Conservation (phyloP, 345 rosid species). For the Populus tremula region DNA sequence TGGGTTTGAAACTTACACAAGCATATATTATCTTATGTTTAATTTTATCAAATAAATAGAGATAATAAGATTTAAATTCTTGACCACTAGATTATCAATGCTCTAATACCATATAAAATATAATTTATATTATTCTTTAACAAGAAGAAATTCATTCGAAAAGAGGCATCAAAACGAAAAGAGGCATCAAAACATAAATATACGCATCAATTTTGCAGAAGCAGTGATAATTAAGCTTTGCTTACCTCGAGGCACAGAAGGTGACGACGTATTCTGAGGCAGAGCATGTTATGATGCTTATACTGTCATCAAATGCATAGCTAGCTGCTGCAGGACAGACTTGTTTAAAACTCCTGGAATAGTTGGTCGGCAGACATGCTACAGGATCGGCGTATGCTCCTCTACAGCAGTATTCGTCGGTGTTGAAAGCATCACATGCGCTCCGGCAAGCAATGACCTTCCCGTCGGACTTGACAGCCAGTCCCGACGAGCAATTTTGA, state of each 20-base stretch:
- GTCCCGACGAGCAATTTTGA: slow-evolving; percentile 43
- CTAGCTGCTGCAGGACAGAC: slow-evolving; percentile 62
- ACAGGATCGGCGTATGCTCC: slow-evolving; percentile 39
- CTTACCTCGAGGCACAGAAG: slow-evolving; percentile 59
- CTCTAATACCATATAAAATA: no score
- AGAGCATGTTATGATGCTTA: slow-evolving; percentile 54
- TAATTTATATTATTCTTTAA: no score
- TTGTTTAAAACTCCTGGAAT: slow-evolving; percentile 53
- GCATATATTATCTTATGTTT: no score
- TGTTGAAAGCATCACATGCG: slow-evolving; percentile 48
- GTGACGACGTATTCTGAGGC: slow-evolving; percentile 43
- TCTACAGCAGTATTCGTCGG: slow-evolving; percentile 58
- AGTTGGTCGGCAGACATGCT: slow-evolving; percentile 46
- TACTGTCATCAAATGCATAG: slow-evolving; percentile 47
- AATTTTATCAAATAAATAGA: no score
- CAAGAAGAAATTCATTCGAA: no score
- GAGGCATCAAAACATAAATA: neutral
- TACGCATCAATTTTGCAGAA: no score
- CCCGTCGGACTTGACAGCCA: slow-evolving; percentile 31
- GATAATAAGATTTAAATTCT: rapidly evolving
- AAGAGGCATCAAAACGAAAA: neutral
- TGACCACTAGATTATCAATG: no score
- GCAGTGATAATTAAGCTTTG: no score
- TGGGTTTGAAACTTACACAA: no score
- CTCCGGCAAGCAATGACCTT: slow-evolving; percentile 56